Evolutionary conservation across 768 basidiomycete species (phyloP), one percentile per base, ranked within the genome.

Genomic region (Suillus tomentosus): DNA sequence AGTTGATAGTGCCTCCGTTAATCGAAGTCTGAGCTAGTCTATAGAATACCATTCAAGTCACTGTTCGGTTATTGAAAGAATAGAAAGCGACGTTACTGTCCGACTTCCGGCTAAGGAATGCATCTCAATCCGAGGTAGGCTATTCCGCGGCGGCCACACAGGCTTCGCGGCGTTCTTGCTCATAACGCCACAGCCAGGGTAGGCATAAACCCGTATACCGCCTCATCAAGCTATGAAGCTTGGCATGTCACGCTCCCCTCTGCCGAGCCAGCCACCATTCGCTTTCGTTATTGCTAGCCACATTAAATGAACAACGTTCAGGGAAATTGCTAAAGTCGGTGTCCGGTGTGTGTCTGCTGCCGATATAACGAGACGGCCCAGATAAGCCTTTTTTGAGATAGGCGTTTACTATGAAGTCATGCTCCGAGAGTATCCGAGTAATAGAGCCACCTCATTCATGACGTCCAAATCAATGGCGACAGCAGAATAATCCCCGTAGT

Each of bases 91-190:
- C 24, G 10, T 42, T 42, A 42, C 31, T 54, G 53, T 24, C 56
- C 24, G 24, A 58, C 57, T 40, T 27, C 42, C 27, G 40, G 57
- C 39, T 53, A 64, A 62, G 24, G 69, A 67, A 71, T 67, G 5
- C 67, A 74, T 73, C 53, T 66, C 65, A 59, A 61, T 40, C 73
- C 70, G 73, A 73, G 63, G 66, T 42, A 68, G 64, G 22, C 85
- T 85, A 85, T 62, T 77, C 72, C 36, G 79, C 80, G 60, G 86
- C 82, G 22, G 72, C 79, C 65, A 77, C 76, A 59, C 82, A 73
- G 1, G 82, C 81, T 58, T 81, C 72, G 27, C 79, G 80, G 64
- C 82, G 73, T 72, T 85, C 84, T 22, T 84, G 82, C 64, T 86
- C 83, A 71, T 82, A 79, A 80, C 82, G n/a, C 70, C 63, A 61